phyloP scores from a whole-genome alignment of 2,329 filamentous ascomycete genomes.

The Penicillium sp. region DNA sequence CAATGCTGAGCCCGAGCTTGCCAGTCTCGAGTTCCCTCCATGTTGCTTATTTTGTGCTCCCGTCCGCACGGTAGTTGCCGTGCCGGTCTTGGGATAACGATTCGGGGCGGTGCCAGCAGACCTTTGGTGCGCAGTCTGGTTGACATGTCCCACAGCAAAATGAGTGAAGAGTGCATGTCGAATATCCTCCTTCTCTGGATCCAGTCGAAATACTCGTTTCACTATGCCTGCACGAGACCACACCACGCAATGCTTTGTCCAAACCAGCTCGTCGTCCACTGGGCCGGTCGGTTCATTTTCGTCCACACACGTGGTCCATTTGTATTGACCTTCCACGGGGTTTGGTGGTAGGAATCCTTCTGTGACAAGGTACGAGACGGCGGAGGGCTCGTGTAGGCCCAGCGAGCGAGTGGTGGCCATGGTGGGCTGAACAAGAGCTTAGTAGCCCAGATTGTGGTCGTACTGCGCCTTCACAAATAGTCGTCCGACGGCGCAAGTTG shows the following conservation, averaged over 20 bases:
- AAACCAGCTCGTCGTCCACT: slow-evolving; percentile 76
- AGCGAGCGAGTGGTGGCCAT: slow-evolving; percentile 94
- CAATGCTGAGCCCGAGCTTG: slow-evolving; percentile 24
- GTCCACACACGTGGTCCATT: slow-evolving; percentile 67
- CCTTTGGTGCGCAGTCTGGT: slow-evolving; percentile 16
- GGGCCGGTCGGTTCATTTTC: slow-evolving; percentile 43
- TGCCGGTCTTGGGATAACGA: slow-evolving; percentile 4
- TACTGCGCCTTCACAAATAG: slow-evolving; percentile 23
- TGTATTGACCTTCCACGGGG: slow-evolving; percentile 64
- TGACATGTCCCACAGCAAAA: slow-evolving; percentile 61
- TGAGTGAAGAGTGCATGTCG: slow-evolving; percentile 83
- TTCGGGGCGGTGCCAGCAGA: slow-evolving; percentile 2
- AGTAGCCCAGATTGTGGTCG: slow-evolving; percentile 22
- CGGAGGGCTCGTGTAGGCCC: slow-evolving; percentile 85
- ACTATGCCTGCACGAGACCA: slow-evolving; percentile 89
- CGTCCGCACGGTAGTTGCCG: slow-evolving; percentile 7
- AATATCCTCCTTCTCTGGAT: slow-evolving; percentile 81
- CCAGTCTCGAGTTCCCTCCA: slow-evolving; percentile 28
- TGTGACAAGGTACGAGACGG: slow-evolving; percentile 77
- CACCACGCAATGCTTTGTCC: slow-evolving; percentile 73
- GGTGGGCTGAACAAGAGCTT: slow-evolving; percentile 27
- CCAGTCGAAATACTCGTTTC: slow-evolving; percentile 81
- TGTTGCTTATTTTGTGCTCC: slow-evolving; percentile 18
- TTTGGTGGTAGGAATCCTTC: slow-evolving; percentile 75
- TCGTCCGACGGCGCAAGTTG: slow-evolving; percentile 27